These are phyloP conservation scores for Aspergillus mulundensis DNA, from an alignment of 495 filamentous ascomycete genomes.

Conservation along the genomic window DNA sequence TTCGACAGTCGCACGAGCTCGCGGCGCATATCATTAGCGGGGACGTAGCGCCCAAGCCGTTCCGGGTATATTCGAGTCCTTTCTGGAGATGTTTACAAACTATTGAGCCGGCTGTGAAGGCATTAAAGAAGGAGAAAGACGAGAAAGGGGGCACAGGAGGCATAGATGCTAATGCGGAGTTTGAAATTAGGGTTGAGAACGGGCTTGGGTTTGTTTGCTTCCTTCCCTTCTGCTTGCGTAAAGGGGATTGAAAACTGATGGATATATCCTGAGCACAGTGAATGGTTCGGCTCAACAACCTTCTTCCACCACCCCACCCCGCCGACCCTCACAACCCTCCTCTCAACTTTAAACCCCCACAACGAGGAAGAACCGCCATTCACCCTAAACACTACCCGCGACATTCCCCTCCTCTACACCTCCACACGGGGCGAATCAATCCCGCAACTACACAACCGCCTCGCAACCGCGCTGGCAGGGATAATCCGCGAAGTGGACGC, in stretches of 20 bases:
- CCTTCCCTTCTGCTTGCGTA: not conserved
- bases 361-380: slow-evolving; percentile 22
- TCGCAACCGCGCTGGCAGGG: slow-evolving; percentile 62
- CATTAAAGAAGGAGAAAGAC: slow-evolving; percentile 26
- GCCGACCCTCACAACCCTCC: slow-evolving; percentile 54
- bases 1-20: slow-evolving; percentile 77
- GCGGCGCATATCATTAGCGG: slow-evolving; percentile 57
- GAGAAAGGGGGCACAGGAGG: not conserved
- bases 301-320: slow-evolving; percentile 81
- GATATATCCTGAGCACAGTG: slow-evolving; percentile 36
- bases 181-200: slow-evolving; percentile 63
- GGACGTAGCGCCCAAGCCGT: slow-evolving; percentile 61
- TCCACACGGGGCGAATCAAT: slow-evolving; percentile 71
- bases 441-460: slow-evolving; percentile 70
- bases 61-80: slow-evolving; percentile 70
- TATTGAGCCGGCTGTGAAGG: slow-evolving; percentile 62
- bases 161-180: slow-evolving; percentile 9
- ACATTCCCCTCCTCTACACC: slow-evolving; percentile 60
- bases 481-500: slow-evolving; percentile 70
- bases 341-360: slow-evolving; percentile 11
- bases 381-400: slow-evolving; percentile 40
- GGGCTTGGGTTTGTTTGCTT: slow-evolving; percentile 58
- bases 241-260: not conserved
- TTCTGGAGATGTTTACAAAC: slow-evolving; percentile 95
- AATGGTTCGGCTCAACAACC: slow-evolving; percentile 76